Conservation (phyloP, 352 stramenopile species). For the Phytophthora idaei region DNA sequence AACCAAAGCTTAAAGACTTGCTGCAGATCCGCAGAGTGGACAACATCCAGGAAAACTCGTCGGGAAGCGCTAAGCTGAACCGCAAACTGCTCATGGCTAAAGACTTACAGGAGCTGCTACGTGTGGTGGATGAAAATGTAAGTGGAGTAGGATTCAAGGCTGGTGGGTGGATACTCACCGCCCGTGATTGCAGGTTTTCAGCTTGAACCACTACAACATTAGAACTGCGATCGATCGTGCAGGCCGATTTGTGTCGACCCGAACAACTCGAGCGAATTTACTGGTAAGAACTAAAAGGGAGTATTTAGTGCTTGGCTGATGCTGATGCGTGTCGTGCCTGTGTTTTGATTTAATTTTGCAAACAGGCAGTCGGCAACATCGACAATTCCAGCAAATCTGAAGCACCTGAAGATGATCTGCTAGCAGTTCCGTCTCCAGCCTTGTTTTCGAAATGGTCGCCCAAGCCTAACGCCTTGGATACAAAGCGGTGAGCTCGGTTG, state of each 20-base stretch:
- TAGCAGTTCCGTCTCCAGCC: constrained; percentile 52
- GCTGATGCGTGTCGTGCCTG: background rate
- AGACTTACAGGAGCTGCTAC: constrained; percentile 60
- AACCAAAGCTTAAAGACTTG: constrained; percentile 68
- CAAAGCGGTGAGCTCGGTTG: constrained; percentile 42
- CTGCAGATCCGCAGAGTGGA: constrained; percentile 72
- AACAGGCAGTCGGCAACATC: constrained; percentile 16
- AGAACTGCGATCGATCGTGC: constrained; percentile 62
- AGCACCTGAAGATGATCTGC: constrained; percentile 67
- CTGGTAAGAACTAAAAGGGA: constrained; percentile 33
- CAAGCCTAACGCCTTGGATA: constrained; percentile 45
- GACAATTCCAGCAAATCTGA: constrained; percentile 50
- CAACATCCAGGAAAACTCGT: constrained; percentile 59
- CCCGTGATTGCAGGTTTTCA: constrained; percentile 29
- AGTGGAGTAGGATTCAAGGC: constrained; percentile 9
- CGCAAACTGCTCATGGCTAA: constrained; percentile 67
- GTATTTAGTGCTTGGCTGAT: constrained; percentile 1
- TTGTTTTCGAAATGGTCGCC: constrained; percentile 36
- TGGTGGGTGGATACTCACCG: constrained; percentile 5
- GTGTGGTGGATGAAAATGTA: constrained; percentile 71
- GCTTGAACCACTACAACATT: constrained; percentile 74
- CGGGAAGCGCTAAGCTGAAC: constrained; percentile 60
- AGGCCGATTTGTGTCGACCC: constrained; percentile 38
- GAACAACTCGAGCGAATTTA: constrained; percentile 35
- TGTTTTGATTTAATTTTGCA: constrained; percentile 2